Conservation (phyloP, 2,329 filamentous ascomycete genomes). For the Pestalotiopsis sp. region DNA sequence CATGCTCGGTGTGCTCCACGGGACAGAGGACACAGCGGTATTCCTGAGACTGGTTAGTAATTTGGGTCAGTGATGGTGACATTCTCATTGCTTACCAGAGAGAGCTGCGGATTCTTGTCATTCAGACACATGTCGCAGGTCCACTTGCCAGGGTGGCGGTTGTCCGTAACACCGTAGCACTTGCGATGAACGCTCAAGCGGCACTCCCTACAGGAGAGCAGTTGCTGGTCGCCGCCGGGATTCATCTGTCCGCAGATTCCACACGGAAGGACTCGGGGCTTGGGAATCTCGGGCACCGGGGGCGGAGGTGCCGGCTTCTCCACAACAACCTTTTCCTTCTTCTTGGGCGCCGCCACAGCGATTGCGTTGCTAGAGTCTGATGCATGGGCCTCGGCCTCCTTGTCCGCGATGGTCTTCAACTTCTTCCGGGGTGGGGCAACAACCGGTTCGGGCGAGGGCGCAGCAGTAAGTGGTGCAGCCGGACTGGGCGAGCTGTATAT, state of each 20-base stretch:
- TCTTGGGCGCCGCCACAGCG: slow-evolving; percentile 47
- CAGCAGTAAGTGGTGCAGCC: slow-evolving; percentile 31
- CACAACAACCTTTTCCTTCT: slow-evolving; percentile 58
- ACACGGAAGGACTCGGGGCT: slow-evolving; percentile 78
- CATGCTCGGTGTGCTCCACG: slow-evolving; percentile 77
- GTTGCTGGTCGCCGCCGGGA: slow-evolving; percentile 65
- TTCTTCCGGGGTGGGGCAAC: slow-evolving; percentile 62
- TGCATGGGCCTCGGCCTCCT: slow-evolving; percentile 48
- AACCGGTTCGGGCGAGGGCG: slow-evolving; percentile 27
- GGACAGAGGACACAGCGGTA: slow-evolving; percentile 95
- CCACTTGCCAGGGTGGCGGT: slow-evolving; percentile 79
- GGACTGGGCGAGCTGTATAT: slow-evolving; percentile 39
- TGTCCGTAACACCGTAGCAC: slow-evolving; percentile 84
- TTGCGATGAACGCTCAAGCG: slow-evolving; percentile 87
- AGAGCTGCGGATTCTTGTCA: slow-evolving; percentile 88
- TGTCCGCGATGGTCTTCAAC: slow-evolving; percentile 58
- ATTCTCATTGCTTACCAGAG: slow-evolving; percentile 66
- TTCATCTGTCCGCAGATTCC: slow-evolving; percentile 80
- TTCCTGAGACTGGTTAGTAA: slow-evolving; percentile 51
- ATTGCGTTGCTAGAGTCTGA: slow-evolving; percentile 50
- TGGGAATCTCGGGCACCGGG: slow-evolving; percentile 74
- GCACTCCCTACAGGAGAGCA: slow-evolving; percentile 83
- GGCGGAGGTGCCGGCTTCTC: slow-evolving; percentile 64
- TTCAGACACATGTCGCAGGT: slow-evolving; percentile 95
- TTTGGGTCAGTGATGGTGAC: background rate